Percentiles rank a stretch among this genome's conserved stretches.
phyloP scores from a whole-genome alignment of 768 basidiomycete species.

The Austroboletus festivus region DNA sequence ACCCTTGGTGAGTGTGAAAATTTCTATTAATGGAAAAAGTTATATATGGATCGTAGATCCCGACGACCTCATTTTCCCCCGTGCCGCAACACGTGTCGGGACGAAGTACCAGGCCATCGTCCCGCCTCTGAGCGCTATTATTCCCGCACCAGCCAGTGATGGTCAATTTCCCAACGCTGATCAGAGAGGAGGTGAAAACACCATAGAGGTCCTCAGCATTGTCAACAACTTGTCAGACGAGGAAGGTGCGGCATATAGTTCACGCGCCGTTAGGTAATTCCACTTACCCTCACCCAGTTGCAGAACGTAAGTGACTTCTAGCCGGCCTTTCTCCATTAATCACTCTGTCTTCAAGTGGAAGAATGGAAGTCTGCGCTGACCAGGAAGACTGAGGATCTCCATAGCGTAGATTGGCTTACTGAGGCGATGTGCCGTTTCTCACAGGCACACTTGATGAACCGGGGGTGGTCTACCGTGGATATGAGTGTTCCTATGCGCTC shows the following conservation, averaged over 20 bases:
- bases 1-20: conserved; percentile 62
- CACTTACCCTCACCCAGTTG: conserved; percentile 38
- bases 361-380: conserved; percentile 57
- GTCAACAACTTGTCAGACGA: conserved; percentile 62
- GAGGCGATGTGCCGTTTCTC: conserved; percentile 73
- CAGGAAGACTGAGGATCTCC: conserved; percentile 47
- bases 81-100: conserved; percentile 87
- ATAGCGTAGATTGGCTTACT: conserved; percentile 78
- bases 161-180: conserved; percentile 11
- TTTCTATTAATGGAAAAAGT: conserved; percentile 16
- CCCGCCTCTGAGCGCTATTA: conserved; percentile 35
- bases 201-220: conserved; percentile 67
- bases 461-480: conserved; percentile 57
- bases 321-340: conserved; percentile 1
- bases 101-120: conserved; percentile 78
- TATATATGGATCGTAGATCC: conserved; percentile 60
- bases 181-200: conserved; percentile 68
- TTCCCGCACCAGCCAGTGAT: conserved; percentile 34
- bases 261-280: conserved; percentile 15
- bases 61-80: conserved; percentile 95
- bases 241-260: conserved; percentile 53
- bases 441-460: conserved; percentile 56
- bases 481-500: conserved; percentile 55
- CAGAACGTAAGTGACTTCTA: conserved; percentile 47
- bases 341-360: conserved; percentile 49